These are phyloP conservation scores for Aspergillus wentii DNA, from an alignment of 495 filamentous ascomycete species.

Conservation along the genomic window DNA sequence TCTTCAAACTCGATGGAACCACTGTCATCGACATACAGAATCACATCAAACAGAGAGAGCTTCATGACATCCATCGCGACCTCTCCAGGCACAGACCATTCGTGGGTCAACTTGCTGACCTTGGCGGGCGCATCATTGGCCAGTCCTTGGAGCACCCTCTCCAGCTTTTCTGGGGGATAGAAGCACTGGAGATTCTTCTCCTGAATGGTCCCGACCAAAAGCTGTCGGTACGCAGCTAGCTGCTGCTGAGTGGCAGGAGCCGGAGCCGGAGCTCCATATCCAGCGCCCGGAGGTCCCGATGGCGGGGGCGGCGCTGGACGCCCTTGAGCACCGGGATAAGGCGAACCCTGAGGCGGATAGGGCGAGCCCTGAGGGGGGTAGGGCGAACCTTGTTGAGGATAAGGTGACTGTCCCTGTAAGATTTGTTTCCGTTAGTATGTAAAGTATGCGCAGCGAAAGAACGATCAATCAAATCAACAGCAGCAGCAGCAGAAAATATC, in stretches of 20 bases:
- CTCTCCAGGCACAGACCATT: conserved; percentile 55
- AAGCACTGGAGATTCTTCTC: conserved; percentile 54
- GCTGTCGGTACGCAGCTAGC: conserved; percentile 46
- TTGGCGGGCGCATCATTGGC: conserved; percentile 40
- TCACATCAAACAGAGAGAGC: conserved; percentile 60
- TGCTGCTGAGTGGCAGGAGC: conserved; percentile 42
- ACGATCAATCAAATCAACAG: too few species aligned
- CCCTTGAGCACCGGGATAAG: conserved; percentile 25
- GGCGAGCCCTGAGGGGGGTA: conserved; percentile 17
- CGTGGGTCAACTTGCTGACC: conserved; percentile 46
- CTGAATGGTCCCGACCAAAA: conserved; percentile 48
- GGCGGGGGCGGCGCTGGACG: conserved; percentile 25
- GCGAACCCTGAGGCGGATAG: conserved; percentile 28
- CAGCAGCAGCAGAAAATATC: neutral
- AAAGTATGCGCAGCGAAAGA: too few species aligned
- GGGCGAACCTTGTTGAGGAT: neutral
- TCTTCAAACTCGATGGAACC: conserved; percentile 68
- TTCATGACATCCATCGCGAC: conserved; percentile 65
- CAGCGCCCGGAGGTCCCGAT: conserved; percentile 16
- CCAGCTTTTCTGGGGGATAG: conserved; percentile 45
- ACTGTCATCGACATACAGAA: conserved; percentile 69
- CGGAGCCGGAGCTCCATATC: conserved; percentile 23
- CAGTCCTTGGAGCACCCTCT: conserved; percentile 31
- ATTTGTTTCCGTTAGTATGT: too few species aligned
- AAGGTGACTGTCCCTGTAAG: conserved; percentile 10